Percentiles rank a stretch among this genome's conserved stretches.
Conservation (phyloP, 805 yeast genomes). For the Pichia exigua region DNA sequence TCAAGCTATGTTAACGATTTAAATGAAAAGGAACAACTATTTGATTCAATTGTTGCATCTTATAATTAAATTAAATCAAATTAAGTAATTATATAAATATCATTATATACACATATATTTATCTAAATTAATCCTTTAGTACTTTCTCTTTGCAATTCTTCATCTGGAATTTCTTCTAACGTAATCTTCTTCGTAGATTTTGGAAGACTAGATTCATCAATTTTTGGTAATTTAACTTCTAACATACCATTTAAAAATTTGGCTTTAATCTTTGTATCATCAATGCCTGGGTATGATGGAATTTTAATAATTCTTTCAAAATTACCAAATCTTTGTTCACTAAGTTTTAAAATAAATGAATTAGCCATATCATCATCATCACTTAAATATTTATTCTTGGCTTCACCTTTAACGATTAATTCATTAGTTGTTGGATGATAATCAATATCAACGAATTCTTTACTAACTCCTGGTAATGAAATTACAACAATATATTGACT, state of each 20-base stretch:
- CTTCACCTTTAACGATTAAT: constrained; percentile 42
- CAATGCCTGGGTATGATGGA: constrained; percentile 44
- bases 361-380: constrained; percentile 27
- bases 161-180: constrained; percentile 26
- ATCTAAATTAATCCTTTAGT: constrained; percentile 5
- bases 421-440: constrained; percentile 53
- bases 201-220: constrained; percentile 12
- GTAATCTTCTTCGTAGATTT: constrained; percentile 19
- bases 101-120: not conserved
- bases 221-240: constrained; percentile 44
- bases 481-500: constrained; percentile 39
- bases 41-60: constrained; percentile 55
- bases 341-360: constrained; percentile 32
- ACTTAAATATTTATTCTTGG: constrained; percentile 32
- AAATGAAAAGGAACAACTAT: constrained; percentile 52
- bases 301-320: constrained; percentile 51
- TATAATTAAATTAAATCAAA: not conserved
- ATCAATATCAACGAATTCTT: constrained; percentile 45
- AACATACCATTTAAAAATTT: constrained; percentile 46
- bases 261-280: constrained; percentile 48
- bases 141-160: constrained; percentile 24
- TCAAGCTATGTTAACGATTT: constrained; percentile 46
- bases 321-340: constrained; percentile 50
- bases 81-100: not conserved
- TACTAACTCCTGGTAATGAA: constrained; percentile 53